Evolutionary conservation across 768 basidiomycete genomes (phyloP), one percentile per base, ranked within the genome.

Genomic region (Hydnomerulius pinastri): DNA sequence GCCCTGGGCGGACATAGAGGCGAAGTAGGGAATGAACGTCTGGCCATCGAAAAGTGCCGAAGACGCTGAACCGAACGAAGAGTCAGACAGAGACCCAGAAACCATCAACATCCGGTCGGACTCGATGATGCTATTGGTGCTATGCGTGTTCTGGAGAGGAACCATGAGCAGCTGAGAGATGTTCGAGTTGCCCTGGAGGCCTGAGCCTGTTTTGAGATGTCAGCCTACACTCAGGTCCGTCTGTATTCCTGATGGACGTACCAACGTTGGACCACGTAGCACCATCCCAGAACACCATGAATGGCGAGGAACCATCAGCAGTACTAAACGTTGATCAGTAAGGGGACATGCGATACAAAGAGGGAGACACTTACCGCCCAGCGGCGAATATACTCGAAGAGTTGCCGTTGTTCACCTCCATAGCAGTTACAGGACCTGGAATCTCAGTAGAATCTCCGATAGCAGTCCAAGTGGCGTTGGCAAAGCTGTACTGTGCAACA

Each of bases 81-180:
- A 71, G 57, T 90, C 85, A 9, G 78, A 72, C 33, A 98, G 66
- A 27, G 78, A 68, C 4, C 96, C 96, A 21, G 93, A 92, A 21
- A 96, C 80, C 79, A 98, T 80, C 27, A 99, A 75, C 80, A 95
- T 85, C 35, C 96, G 85, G 68, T 99, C 91, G 6, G 79, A 69
- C 67, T 96, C 81, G 51, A 97, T 83, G 17, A 90, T 69, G 24
- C 80, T 77, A 55, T 86, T 90, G 27, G 78, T 74, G 13, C 73
- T 54, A 62, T 97, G 91, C n/a, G 81, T 81, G 54, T 85, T 77
- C 60, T 85, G 82, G 15, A 98, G 73, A 9, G 96, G 96, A 17
- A 98, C 95, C 82, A 99, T 92, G 1, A 82, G 75, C 33, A 99
- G 74, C 66, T 95, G 92, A 18, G 89, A 81, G 40, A 98, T 77